Evolutionary conservation across 192 early-diverging fungal genomes (phyloP).

Genomic region (Jimgerdemannia flammicorona): DNA sequence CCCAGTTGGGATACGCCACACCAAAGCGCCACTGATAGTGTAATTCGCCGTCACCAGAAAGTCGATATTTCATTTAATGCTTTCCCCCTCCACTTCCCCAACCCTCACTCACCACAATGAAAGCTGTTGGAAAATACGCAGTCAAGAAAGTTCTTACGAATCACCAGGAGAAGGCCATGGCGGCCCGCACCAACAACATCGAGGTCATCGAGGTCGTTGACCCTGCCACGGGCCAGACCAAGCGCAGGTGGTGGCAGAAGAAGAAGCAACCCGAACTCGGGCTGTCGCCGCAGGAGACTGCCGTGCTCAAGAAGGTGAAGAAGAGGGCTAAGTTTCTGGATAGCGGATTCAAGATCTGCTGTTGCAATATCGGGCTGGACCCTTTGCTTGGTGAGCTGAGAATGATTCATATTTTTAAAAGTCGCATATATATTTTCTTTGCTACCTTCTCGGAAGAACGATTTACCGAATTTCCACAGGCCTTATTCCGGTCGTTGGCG

Average conservation of each 20-base stretch:
- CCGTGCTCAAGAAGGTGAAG: constrained; percentile 38
- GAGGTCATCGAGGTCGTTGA: no score
- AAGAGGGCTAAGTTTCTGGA: constrained; percentile 38
- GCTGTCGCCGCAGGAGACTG: constrained; percentile 17
- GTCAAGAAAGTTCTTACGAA: no score
- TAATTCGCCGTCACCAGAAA: no score
- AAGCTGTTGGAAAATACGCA: no score
- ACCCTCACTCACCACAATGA: no score
- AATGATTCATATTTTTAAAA: not conserved
- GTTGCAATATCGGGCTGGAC: constrained; percentile 42
- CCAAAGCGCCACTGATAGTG: no score
- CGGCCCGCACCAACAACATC: no score
- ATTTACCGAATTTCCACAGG: constrained; percentile 21
- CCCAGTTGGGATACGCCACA: no score
- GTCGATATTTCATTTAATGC: no score
- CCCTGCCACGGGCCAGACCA: not conserved
- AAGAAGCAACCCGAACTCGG: constrained; percentile 24
- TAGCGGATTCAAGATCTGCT: constrained; percentile 36
- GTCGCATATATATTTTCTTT: not conserved
- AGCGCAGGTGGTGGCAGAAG: constrained; percentile 16
- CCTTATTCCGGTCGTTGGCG: constrained; percentile 47
- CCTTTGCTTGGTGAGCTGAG: constrained; percentile 38
- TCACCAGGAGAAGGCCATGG: no score
- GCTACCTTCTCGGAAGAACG: not conserved
- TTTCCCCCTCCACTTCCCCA: no score